These are phyloP conservation scores for Scheffersomyces titani DNA, from an alignment of 1,139 yeast species.

Conservation along the genomic window DNA sequence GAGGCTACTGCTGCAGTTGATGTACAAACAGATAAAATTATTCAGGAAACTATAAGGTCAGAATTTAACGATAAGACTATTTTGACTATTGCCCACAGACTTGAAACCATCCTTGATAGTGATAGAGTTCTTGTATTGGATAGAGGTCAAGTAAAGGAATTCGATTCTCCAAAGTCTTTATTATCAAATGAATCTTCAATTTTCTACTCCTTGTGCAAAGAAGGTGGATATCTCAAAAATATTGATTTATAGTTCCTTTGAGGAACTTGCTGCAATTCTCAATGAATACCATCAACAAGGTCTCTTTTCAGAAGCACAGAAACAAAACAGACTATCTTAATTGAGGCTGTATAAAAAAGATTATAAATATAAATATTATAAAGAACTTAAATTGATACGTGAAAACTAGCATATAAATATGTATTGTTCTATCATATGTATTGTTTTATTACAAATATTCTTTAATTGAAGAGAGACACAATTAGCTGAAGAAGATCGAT, in stretches of 20 bases:
- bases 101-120: constrained; percentile 38
- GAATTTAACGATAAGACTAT: constrained; percentile 36
- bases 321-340: too few species aligned
- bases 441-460: too few species aligned
- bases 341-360: too few species aligned
- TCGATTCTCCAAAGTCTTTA: constrained; percentile 30
- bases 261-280: background rate
- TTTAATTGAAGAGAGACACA: too few species aligned
- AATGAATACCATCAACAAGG: background rate
- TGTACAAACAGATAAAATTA: constrained; percentile 37
- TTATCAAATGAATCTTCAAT: constrained; percentile 23
- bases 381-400: too few species aligned
- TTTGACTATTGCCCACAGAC: constrained; percentile 38
- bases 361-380: too few species aligned
- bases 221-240: constrained; percentile 27
- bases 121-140: constrained; percentile 35
- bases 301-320: background rate
- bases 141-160: constrained; percentile 33
- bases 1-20: constrained; percentile 44
- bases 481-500: too few species aligned
- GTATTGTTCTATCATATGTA: too few species aligned
- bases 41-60: constrained; percentile 33
- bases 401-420: too few species aligned
- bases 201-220: constrained; percentile 34
- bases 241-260: background rate